These are phyloP conservation scores for Chaetomium tenue DNA, from an alignment of 495 filamentous ascomycete species.

Conservation along the genomic window DNA sequence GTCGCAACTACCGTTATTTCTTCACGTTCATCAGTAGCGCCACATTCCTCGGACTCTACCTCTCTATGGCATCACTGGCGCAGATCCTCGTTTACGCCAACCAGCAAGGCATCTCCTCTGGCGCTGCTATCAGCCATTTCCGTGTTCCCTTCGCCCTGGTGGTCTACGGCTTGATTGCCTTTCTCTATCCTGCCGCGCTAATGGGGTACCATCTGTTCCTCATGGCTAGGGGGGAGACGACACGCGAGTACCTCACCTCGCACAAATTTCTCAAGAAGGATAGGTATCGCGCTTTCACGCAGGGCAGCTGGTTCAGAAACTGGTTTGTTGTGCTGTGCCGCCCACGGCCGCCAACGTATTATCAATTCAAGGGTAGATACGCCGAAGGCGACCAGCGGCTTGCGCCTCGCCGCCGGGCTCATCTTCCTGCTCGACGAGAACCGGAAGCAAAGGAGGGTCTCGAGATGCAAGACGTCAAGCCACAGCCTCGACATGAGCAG, in stretches of 20 bases:
- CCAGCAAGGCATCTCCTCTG: conserved; percentile 61
- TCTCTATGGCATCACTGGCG: conserved; percentile 70
- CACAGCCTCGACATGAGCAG: conserved; percentile 10
- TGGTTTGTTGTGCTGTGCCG: conserved; percentile 78
- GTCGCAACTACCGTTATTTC: conserved; percentile 97
- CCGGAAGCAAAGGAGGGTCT: conserved; percentile 37
- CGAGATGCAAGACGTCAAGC: conserved; percentile 48
- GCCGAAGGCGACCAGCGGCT: conserved; percentile 83
- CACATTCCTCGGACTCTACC: conserved; percentile 72
- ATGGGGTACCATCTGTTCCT: conserved; percentile 88
- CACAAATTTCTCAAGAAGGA: conserved; percentile 92
- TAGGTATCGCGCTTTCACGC: conserved; percentile 85
- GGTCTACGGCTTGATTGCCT: conserved; percentile 71
- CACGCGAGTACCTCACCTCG: conserved; percentile 90
- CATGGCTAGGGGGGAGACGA: conserved; percentile 87
- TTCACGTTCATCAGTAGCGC: conserved; percentile 79
- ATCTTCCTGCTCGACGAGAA: neutral
- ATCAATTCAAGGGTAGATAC: conserved; percentile 78
- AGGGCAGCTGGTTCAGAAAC: conserved; percentile 72
- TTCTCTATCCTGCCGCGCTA: conserved; percentile 79
- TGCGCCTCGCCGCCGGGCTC: conserved; percentile 34
- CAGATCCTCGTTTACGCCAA: conserved; percentile 74
- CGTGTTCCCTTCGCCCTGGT: conserved; percentile 87
- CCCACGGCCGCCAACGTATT: conserved; percentile 83
- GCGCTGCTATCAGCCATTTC: conserved; percentile 61